Conservation (phyloP, 2,329 filamentous ascomycete species). For the Fusarium foetens region DNA sequence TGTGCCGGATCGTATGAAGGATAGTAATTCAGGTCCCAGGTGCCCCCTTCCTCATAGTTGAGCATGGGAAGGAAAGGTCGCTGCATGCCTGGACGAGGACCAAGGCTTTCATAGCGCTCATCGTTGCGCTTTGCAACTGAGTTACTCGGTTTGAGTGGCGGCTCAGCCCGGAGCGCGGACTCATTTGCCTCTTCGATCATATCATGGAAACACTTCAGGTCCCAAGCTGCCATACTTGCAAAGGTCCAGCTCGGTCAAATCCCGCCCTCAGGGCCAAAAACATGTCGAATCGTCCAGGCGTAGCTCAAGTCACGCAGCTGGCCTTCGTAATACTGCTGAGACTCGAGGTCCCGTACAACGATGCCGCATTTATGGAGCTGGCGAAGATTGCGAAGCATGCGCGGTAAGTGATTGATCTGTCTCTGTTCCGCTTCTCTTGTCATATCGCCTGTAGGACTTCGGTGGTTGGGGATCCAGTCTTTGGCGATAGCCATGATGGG, state of each 20-base stretch:
- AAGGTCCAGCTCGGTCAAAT: not conserved
- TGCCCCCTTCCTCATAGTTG: not conserved
- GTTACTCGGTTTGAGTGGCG: not conserved
- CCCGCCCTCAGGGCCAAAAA: not conserved
- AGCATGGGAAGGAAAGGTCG: slow-evolving; percentile 4
- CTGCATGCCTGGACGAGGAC: not conserved
- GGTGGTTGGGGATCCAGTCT: slow-evolving; percentile 5
- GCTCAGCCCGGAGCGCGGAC: rapidly evolving
- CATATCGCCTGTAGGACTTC: rapidly evolving
- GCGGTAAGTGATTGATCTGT: not conserved
- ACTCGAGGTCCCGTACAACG: slow-evolving; percentile 11
- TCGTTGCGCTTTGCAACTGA: not conserved
- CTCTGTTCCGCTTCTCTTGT: not conserved
- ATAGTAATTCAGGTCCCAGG: not conserved
- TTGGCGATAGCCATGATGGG: slow-evolving; percentile 31
- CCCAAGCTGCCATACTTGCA: slow-evolving; percentile 25
- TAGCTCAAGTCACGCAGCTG: slow-evolving; percentile 1
- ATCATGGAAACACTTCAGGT: slow-evolving; percentile 5
- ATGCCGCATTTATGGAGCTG: slow-evolving; percentile 18
- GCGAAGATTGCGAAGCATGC: slow-evolving; percentile 8
- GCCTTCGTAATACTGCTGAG: slow-evolving; percentile 5
- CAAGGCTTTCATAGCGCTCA: not conserved
- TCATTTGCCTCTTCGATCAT: not conserved
- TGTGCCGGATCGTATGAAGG: slow-evolving; percentile 3
- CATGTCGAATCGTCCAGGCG: slow-evolving; percentile 24